Conservation (phyloP, 192 early-diverging fungal species). For the Entophlyctis luteolus region DNA sequence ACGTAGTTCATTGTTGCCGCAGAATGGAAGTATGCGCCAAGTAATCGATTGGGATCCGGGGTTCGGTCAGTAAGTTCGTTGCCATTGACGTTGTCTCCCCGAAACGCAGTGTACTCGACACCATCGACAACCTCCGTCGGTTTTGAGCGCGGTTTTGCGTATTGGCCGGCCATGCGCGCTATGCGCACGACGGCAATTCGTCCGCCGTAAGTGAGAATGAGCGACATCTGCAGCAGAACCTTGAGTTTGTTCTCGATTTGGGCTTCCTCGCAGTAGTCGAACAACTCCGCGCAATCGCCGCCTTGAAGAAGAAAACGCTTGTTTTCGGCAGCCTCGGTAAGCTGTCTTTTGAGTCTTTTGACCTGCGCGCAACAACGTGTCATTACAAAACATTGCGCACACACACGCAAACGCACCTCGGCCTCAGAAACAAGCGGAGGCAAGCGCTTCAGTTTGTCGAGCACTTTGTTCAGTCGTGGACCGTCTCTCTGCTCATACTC, state of each 20-base stretch:
- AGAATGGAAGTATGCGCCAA: conserved; percentile 95
- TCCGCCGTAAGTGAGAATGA: conserved; percentile 91
- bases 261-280: conserved; percentile 92
- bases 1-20: conserved; percentile 95
- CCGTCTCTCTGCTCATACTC: conserved; percentile 79
- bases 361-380: conserved; percentile 50
- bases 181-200: conserved; percentile 91
- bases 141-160: conserved; percentile 95
- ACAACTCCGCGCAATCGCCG: conserved; percentile 97
- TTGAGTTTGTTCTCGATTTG: conserved; percentile 95
- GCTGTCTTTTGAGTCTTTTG: conserved; percentile 72
- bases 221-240: conserved; percentile 94
- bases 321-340: conserved; percentile 83
- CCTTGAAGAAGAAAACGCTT: conserved; percentile 95
- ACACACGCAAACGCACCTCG: conserved; percentile 56
- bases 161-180: conserved; percentile 97
- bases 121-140: conserved; percentile 85
- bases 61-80: conserved; percentile 77
- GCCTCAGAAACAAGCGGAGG: conserved; percentile 85
- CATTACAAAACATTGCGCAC: neutral
- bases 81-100: conserved; percentile 98
- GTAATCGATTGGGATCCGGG: conserved; percentile 89
- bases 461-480: conserved; percentile 61
- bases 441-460: conserved; percentile 70
- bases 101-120: conserved; percentile 77